Conservation (phyloP, 2,329 filamentous ascomycete genomes). For the Colletotrichum graminicola region DNA sequence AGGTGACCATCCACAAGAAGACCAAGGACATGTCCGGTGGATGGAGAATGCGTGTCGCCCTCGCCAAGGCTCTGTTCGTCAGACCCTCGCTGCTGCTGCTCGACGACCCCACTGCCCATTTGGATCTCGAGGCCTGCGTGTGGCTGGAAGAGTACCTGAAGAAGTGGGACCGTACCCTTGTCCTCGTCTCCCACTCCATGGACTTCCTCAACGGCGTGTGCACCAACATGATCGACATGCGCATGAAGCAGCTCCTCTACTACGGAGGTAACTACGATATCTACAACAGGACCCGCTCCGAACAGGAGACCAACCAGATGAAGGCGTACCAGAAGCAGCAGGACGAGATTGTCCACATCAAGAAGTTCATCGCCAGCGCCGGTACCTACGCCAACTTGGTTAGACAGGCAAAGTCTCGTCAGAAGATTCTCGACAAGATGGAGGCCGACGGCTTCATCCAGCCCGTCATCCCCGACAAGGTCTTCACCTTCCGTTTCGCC, state of each 20-base stretch:
- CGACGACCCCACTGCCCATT: conserved; percentile 98
- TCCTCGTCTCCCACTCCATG: conserved; percentile 97
- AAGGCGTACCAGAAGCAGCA: conserved; percentile 99
- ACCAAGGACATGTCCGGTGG: conserved; percentile 99
- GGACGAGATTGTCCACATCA: conserved; percentile 99
- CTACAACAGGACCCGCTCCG: conserved; percentile 91
- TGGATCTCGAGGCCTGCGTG: conserved; percentile 99
- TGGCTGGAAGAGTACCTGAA: conserved; percentile 99
- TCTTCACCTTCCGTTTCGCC: conserved; percentile 98
- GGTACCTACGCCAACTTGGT: conserved; percentile 99
- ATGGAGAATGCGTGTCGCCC: conserved; percentile 99
- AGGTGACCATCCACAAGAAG: conserved; percentile 97
- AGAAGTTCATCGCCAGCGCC: conserved; percentile 99
- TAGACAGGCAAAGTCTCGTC: conserved; percentile 96
- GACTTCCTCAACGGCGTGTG: conserved; percentile 99
- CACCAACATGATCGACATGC: conserved; percentile 99
- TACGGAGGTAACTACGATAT: conserved; percentile 99
- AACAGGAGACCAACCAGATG: conserved; percentile 98
- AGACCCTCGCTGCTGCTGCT: conserved; percentile 95
- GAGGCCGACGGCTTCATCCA: conserved; percentile 99
- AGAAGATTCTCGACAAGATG: conserved; percentile 99
- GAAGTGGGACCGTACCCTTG: conserved; percentile 98
- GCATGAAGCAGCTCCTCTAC: conserved; percentile 88
- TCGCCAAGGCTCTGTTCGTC: conserved; percentile 98
- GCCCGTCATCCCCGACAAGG: conserved; percentile 83